Conservation (phyloP, 495 filamentous ascomycete species). For the Podospora sp. region DNA sequence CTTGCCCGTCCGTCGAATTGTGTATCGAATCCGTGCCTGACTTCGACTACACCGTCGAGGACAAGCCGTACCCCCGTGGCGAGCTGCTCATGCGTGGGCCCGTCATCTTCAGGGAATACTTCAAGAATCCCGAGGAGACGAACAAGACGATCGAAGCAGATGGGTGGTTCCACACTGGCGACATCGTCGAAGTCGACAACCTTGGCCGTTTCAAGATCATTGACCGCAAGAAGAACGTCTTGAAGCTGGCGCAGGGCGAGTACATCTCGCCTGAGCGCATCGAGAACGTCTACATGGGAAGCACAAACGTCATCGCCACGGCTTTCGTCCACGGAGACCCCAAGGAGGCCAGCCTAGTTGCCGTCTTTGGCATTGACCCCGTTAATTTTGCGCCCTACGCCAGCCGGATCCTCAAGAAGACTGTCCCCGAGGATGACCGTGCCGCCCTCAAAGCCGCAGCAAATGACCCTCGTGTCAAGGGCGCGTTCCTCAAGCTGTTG, state of each 20-base stretch:
- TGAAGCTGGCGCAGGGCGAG: constrained; percentile 97
- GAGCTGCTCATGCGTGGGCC: constrained; percentile 84
- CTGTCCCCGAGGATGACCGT: constrained; percentile 62
- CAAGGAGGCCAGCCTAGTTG: constrained; percentile 80
- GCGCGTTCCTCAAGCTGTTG: constrained; percentile 76
- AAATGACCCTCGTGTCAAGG: constrained; percentile 67
- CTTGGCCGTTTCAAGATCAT: constrained; percentile 89
- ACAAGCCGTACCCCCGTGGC: constrained; percentile 91
- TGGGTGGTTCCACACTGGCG: constrained; percentile 96
- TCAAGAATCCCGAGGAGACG: constrained; percentile 85
- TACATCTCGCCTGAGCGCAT: constrained; percentile 97
- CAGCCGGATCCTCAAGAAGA: constrained; percentile 69
- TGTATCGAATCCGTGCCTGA: constrained; percentile 89
- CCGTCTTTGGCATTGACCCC: constrained; percentile 83
- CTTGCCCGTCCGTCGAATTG: constrained; percentile 67
- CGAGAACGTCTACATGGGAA: constrained; percentile 88
- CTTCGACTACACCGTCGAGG: constrained; percentile 89
- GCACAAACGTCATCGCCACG: constrained; percentile 72
- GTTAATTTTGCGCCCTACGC: constrained; percentile 79
- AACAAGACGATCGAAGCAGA: constrained; percentile 78
- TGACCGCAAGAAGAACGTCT: constrained; percentile 96
- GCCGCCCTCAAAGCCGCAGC: constrained; percentile 67
- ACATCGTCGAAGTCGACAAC: constrained; percentile 81
- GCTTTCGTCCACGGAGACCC: constrained; percentile 93
- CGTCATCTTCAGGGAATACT: constrained; percentile 81